Percentiles rank a stretch among this genome's conserved stretches.
Conservation (phyloP, 805 yeast genomes). For the Brettanomyces naardenensis region DNA sequence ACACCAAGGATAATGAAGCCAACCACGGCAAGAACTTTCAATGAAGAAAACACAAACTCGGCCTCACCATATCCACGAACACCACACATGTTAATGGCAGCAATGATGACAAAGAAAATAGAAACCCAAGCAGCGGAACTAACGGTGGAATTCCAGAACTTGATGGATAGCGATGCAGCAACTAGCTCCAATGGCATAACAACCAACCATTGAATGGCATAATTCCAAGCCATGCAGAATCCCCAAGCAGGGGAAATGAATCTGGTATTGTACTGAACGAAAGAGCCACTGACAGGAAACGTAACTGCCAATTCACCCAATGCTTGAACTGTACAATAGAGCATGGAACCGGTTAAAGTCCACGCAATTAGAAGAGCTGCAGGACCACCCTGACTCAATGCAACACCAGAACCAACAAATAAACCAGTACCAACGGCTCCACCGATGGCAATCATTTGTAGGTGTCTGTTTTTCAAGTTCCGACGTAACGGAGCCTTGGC, state of each 20-base stretch:
- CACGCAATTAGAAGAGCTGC: constrained; percentile 54
- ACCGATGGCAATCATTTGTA: constrained; percentile 73
- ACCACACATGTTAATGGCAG: constrained; percentile 45
- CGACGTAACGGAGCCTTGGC: constrained; percentile 39
- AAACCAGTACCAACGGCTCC: constrained; percentile 77
- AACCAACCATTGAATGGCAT: constrained; percentile 41
- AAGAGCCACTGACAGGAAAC: constrained; percentile 52
- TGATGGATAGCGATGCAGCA: constrained; percentile 40
- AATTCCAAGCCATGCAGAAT: constrained; percentile 51
- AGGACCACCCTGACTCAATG: constrained; percentile 59
- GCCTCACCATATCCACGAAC: constrained; percentile 59
- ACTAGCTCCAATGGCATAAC: constrained; percentile 44
- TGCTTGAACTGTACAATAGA: constrained; percentile 51
- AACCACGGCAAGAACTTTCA: constrained; percentile 44
- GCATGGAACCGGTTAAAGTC: constrained; percentile 46
- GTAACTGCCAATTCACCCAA: constrained; percentile 52
- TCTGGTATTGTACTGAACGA: constrained; percentile 47
- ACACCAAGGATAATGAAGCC: constrained; percentile 49
- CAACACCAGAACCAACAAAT: constrained; percentile 59
- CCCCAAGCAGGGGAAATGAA: constrained; percentile 49
- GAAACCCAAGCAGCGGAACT: constrained; percentile 47
- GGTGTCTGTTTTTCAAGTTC: constrained; percentile 49
- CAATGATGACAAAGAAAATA: constrained; percentile 39
- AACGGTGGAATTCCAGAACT: constrained; percentile 34
- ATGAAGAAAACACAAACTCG: constrained; percentile 43